Evolutionary conservation across 2,329 filamentous ascomycete genomes (phyloP).

Genomic region (Fusarium falciforme): DNA sequence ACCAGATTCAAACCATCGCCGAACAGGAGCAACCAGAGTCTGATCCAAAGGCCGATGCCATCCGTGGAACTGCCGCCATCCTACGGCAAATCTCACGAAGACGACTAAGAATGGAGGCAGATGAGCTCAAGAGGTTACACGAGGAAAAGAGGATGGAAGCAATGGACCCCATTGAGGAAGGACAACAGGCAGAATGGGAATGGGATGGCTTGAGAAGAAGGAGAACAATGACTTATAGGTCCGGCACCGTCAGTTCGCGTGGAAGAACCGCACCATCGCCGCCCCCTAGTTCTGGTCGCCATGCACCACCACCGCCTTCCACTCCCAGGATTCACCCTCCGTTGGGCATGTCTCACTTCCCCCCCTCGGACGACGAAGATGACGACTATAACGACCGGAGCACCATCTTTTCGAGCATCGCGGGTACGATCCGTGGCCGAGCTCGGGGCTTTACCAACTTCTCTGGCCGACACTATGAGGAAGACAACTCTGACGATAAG

Average conservation of each 20-base stretch:
- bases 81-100: conserved; percentile 83
- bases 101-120: conserved; percentile 80
- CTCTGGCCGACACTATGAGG: conserved; percentile 46
- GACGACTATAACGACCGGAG: conserved; percentile 63
- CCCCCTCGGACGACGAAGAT: conserved; percentile 70
- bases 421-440: conserved; percentile 61
- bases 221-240: conserved; percentile 60
- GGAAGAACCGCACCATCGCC: conserved; percentile 43
- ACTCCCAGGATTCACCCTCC: conserved; percentile 50
- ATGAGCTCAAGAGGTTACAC: conserved; percentile 81
- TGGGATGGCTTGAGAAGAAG: conserved; percentile 92
- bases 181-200: conserved; percentile 77
- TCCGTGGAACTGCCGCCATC: conserved; percentile 90
- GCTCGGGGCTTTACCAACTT: conserved; percentile 49
- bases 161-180: conserved; percentile 81
- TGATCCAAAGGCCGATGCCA: conserved; percentile 95
- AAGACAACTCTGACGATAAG: conserved; percentile 54
- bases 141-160: conserved; percentile 79
- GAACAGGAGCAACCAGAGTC: conserved; percentile 96
- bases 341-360: conserved; percentile 88
- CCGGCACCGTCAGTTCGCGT: conserved; percentile 44
- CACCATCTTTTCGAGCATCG: conserved; percentile 65
- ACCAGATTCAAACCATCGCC: conserved; percentile 94
- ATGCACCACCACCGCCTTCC: conserved; percentile 26
- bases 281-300: conserved; percentile 42